A percentile compares a stretch with the other conserved stretches of the same genome.
Conservation (phyloP, 2,329 filamentous ascomycete species). For the Pyricularia grisea region DNA sequence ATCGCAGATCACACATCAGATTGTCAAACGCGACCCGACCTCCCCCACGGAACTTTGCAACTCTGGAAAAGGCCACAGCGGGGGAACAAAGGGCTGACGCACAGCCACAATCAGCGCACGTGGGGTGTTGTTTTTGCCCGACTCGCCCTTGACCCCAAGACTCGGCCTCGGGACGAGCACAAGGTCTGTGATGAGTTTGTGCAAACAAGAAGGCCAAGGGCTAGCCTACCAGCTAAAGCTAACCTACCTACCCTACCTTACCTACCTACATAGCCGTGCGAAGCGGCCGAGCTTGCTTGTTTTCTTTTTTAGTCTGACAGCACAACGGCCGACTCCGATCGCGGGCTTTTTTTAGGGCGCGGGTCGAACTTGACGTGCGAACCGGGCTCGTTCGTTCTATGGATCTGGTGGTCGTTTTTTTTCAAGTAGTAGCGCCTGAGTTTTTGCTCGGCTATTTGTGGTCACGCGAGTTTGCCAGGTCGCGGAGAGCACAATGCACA, state of each 20-base stretch:
- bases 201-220: background rate
- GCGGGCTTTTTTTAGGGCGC: background rate
- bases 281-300: background rate
- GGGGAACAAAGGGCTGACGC: background rate
- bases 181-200: background rate
- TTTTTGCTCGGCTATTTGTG: background rate
- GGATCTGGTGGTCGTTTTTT: too few species aligned
- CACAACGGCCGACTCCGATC: background rate
- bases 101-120: background rate
- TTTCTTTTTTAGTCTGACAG: background rate
- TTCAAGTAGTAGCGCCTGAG: background rate
- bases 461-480: background rate
- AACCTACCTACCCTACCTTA: background rate
- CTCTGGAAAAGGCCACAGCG: background rate
- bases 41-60: background rate
- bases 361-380: background rate
- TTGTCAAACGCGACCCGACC: background rate
- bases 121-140: background rate
- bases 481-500: background rate
- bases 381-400: background rate
- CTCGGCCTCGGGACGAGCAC: background rate
- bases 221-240: background rate
- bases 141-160: background rate
- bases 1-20: background rate
- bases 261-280: background rate